Base-by-base conservation (phyloP, 345 rosid genomes). In the Excoecaria agallocha region DNA sequence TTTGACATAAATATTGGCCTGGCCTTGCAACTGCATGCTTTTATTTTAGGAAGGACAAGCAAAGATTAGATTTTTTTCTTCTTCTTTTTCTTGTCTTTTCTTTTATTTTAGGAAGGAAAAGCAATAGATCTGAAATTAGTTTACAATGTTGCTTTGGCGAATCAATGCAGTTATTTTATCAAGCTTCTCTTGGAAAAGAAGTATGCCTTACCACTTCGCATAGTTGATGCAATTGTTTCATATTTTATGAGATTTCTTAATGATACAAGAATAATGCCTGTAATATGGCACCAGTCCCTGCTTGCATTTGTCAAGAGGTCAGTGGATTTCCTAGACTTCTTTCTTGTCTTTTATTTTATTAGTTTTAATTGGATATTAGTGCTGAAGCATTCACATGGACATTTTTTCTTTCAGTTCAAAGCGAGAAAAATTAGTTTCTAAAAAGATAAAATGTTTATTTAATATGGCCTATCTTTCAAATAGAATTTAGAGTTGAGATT, bases 231-330 rank as follows among this genome's bases (percentile, higher is more conserved):
- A 59, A 60, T 91, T 76, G 87, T 90, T 55, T 85, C 87, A 75
- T 96, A 93, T 80, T 95, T 90, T 75, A 87, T 90, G 98, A 88
- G 87, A 75, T 96, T 93, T 78, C 66, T 77, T 1, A 89, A 89
- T 5, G 98, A 95, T 45, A 64, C 88, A 60, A 87, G 97, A 82
- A 78, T 81, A 61, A 95, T 95, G 99, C 99, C 99, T 24, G 98
- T 95, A 54, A 93, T 91, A 80, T 95, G 99, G 99, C 97, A 95
- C 77, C 98, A 91, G 78, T 89, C 98, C 12, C 96, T 95, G 66
- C 98, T 93, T 65, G 86, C 97, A 11, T 95, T 95, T 74, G 92
- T 90, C 59, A 96, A 91, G 81, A 83, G 98, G 99, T 94, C 69
- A 78, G 82, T 75, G 50, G 62, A 52, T 49, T 25, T 59, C 22